Evolutionary conservation across 306 rosid genomes (phyloP), one percentile per base, ranked within the genome.

Genomic region (Ochetophila trinervis): DNA sequence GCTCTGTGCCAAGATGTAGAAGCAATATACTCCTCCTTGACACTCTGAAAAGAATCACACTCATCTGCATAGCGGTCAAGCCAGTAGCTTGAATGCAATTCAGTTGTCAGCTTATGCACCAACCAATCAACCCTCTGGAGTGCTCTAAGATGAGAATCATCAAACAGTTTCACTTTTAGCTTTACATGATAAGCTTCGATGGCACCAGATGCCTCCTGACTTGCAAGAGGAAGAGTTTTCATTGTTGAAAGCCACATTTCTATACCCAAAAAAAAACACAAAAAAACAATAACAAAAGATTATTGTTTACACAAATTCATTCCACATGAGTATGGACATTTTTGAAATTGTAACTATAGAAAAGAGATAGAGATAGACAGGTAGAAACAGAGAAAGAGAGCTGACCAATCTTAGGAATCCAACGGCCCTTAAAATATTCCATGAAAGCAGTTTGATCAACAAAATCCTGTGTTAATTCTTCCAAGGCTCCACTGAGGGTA

Each of bases 161-260:
- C 96, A 56, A 93, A 93, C 67, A 93, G 85, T 71, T 87, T 89
- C 65, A 86, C 85, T 73, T 93, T 93, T 77, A 93, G 80, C 70
- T 90, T 90, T 76, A 90, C 82, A 66, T 90, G 96, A 72, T 89
- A 89, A 62, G 99, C 84, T 79, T 89, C 97, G 53, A 93, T 78
- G 67, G 97, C 98, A 78, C 97, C 88, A 66, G 96, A 93, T 57
- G 96, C 88, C 80, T 93, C 99, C 78, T 83, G 91, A 82, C 99
- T 93, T 23, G 96, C 99, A 72, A 87, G 79, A 4, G 91, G 94
- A 79, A 84, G 81, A 68, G 68, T 70, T 80, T 77, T 86, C 86
- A 86, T 83, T 5, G 86, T 83, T 58, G 96, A 89, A 74, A 93
- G 91, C 98, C 98, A 93, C 96, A 89, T 93, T 80, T 87, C 97